Evolutionary conservation across 805 yeast genomes (phyloP).

Genomic region (Alloascoidea hylecoeti): DNA sequence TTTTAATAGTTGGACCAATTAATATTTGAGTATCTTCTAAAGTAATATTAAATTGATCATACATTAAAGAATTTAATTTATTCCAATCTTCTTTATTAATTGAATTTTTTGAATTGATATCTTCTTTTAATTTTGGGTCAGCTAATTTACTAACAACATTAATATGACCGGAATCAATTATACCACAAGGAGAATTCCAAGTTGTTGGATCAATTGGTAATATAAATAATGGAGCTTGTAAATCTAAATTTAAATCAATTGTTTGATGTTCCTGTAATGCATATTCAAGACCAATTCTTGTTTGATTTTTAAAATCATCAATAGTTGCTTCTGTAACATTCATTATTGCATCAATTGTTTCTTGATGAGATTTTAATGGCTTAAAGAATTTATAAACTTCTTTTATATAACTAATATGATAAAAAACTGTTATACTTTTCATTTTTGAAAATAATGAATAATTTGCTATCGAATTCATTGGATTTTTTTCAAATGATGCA

Average conservation of each 20-base stretch:
- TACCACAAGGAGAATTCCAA: conserved; percentile 78
- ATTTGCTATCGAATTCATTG: conserved; percentile 75
- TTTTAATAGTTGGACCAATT: conserved; percentile 69
- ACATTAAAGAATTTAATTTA: conserved; percentile 63
- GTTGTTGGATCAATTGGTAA: conserved; percentile 70
- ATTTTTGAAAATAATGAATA: conserved; percentile 58
- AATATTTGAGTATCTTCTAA: conserved; percentile 80
- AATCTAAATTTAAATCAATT: conserved; percentile 66
- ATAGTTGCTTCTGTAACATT: conserved; percentile 92
- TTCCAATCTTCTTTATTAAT: conserved; percentile 58
- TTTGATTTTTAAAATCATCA: conserved; percentile 80
- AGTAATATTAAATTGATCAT: conserved; percentile 68
- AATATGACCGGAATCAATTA: conserved; percentile 92
- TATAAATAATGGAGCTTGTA: conserved; percentile 86
- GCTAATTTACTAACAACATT: conserved; percentile 72
- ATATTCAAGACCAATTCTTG: conserved; percentile 84
- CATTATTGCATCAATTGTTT: conserved; percentile 82
- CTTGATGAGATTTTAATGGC: conserved; percentile 76
- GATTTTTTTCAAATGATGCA: conserved; percentile 72
- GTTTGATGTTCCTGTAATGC: conserved; percentile 94
- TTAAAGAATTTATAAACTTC: conserved; percentile 62
- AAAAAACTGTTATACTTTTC: conserved; percentile 79
- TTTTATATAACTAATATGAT: conserved; percentile 71
- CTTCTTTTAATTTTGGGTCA: conserved; percentile 50
- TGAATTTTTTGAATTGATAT: conserved; percentile 44